Conservation (phyloP, 345 rosid genomes). For the Anastatica hierochuntica region DNA sequence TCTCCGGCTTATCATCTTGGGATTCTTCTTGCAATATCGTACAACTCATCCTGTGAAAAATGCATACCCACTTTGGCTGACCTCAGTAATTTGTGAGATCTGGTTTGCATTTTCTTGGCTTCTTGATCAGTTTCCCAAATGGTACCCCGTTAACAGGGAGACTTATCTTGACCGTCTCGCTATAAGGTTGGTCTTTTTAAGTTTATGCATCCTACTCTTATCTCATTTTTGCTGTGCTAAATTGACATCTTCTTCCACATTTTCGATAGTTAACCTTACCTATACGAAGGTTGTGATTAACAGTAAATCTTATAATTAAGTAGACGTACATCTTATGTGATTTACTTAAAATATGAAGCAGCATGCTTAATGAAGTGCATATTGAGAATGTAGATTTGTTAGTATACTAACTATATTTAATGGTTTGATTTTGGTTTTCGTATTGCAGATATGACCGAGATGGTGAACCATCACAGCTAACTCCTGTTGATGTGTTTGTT, state of each 20-base stretch:
- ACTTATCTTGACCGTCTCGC: conserved; percentile 92
- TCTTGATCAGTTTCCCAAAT: conserved; percentile 97
- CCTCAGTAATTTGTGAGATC: conserved; percentile 96
- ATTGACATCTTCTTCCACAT: not conserved
- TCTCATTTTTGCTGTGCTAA: not conserved
- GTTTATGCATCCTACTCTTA: conserved; percentile 1
- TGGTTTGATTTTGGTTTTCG: conserved; percentile 11
- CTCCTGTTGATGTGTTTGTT: conserved; percentile 95
- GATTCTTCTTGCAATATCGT: conserved; percentile 96
- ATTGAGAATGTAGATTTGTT: not conserved
- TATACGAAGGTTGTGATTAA: not conserved
- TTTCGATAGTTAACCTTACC: not conserved
- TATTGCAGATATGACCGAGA: conserved; percentile 81
- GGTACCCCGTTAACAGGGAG: conserved; percentile 96
- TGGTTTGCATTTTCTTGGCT: conserved; percentile 99
- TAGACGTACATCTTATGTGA: no score
- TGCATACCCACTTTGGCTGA: conserved; percentile 92
- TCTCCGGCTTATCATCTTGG: conserved; percentile 93
- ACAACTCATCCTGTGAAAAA: conserved; percentile 86
- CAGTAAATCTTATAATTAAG: not conserved
- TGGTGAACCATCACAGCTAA: conserved; percentile 91
- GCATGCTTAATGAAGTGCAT: not conserved
- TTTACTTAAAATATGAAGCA: not conserved
- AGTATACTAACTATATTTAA: not conserved
- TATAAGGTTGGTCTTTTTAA: conserved; percentile 48